Evolutionary conservation across 306 rosid genomes (phyloP).

Genomic region (Cucurbita argyrosperma): DNA sequence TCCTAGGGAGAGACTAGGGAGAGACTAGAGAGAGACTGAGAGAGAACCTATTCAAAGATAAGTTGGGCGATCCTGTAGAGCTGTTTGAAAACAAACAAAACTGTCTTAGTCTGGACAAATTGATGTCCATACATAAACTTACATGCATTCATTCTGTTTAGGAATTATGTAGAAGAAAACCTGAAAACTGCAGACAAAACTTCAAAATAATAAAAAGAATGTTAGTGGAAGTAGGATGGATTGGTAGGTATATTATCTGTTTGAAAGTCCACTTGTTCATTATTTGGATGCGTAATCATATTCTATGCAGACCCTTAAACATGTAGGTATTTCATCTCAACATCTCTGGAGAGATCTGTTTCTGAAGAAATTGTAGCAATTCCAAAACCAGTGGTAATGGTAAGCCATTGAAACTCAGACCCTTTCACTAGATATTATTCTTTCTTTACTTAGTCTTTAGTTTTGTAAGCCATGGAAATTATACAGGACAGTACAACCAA

Average conservation of each 20-base stretch:
- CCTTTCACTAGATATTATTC: neutral
- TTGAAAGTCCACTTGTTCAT: neutral
- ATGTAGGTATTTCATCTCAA: neutral
- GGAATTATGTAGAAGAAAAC: neutral
- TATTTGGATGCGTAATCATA: neutral
- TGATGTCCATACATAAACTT: neutral
- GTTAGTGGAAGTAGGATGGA: constrained; percentile 20
- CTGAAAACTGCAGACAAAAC: neutral
- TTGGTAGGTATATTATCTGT: neutral
- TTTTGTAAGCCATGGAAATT: neutral
- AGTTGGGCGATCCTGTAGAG: neutral
- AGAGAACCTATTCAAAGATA: neutral
- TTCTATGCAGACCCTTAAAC: neutral
- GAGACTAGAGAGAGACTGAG: neutral
- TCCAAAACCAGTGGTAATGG: neutral
- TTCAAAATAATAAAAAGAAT: constrained; percentile 7
- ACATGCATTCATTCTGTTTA: neutral
- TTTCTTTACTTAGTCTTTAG: neutral
- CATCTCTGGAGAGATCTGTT: neutral
- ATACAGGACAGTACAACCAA: neutral
- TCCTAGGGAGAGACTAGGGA: neutral
- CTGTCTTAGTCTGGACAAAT: neutral
- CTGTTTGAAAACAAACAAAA: neutral
- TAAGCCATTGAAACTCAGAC: neutral
- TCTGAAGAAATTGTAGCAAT: neutral